phyloP scores from a whole-genome alignment of 495 filamentous ascomycete genomes.

The Penicillium simplicissimum region DNA sequence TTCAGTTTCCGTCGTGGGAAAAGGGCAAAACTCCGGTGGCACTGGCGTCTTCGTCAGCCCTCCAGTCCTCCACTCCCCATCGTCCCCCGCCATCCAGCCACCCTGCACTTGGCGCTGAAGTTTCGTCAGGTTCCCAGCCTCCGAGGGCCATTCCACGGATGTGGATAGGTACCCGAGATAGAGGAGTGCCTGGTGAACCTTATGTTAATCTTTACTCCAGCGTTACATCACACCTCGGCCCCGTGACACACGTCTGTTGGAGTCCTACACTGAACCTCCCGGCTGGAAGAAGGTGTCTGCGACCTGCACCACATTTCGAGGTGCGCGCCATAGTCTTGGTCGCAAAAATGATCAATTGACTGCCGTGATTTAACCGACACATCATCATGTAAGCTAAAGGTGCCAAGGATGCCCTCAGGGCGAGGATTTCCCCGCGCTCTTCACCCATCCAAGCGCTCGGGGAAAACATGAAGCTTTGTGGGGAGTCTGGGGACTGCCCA shows the following conservation, averaged over 20 bases:
- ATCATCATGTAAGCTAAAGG: background rate
- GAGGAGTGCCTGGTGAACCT: background rate
- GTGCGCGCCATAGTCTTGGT: background rate
- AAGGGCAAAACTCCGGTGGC: conserved; percentile 19
- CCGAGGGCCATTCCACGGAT: background rate
- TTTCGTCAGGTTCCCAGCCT: background rate
- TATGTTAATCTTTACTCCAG: background rate
- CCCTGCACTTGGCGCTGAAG: background rate
- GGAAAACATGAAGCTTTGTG: background rate
- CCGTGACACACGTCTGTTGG: background rate
- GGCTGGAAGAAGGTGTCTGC: background rate
- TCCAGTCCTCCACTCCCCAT: too few relatives aligned
- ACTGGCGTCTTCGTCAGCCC: background rate
- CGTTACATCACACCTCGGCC: background rate
- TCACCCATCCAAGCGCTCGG: background rate
- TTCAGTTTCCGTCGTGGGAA: background rate
- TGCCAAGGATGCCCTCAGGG: background rate
- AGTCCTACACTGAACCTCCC: background rate
- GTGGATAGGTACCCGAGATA: background rate
- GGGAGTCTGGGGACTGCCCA: background rate
- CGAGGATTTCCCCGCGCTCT: background rate
- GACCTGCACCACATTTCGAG: too few relatives aligned
- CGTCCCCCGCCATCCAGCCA: background rate
- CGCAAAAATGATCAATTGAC: background rate
- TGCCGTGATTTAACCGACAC: background rate